Evolutionary conservation across 305 asterid species (phyloP).

Genomic region (Fraxinus ornus): DNA sequence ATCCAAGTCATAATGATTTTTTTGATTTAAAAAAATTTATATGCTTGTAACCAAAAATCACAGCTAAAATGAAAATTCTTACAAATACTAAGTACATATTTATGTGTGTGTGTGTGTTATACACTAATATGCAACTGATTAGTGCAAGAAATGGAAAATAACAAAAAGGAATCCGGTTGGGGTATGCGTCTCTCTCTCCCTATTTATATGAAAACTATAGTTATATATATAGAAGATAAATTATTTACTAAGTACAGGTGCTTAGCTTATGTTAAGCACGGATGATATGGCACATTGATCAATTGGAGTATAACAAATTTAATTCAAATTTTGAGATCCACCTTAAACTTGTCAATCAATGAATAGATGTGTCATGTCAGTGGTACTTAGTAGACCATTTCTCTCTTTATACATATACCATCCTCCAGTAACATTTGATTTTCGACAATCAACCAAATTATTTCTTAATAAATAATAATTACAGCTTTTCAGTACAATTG

Average conservation of each 20-base stretch:
- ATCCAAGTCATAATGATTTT: neutral
- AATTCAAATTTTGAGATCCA: neutral
- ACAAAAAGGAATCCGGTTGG: neutral
- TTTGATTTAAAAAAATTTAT: neutral
- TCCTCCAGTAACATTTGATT: neutral
- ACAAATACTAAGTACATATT: neutral
- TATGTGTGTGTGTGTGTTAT: neutral
- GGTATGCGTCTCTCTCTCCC: neutral
- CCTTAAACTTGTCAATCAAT: neutral
- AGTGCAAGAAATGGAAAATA: neutral
- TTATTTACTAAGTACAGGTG: neutral
- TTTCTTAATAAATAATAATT: neutral
- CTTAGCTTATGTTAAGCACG: neutral
- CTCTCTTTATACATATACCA: neutral
- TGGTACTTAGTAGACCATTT: neutral
- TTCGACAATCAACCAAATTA: neutral
- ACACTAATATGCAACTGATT: neutral
- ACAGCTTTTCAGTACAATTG: neutral
- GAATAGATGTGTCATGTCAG: neutral
- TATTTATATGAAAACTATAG: neutral
- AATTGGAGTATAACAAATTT: neutral
- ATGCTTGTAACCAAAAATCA: neutral
- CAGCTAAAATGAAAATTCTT: neutral
- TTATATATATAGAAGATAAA: neutral
- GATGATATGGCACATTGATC: neutral